phyloP scores from a whole-genome alignment of 2,329 filamentous ascomycete species.

The Metarhizium album region DNA sequence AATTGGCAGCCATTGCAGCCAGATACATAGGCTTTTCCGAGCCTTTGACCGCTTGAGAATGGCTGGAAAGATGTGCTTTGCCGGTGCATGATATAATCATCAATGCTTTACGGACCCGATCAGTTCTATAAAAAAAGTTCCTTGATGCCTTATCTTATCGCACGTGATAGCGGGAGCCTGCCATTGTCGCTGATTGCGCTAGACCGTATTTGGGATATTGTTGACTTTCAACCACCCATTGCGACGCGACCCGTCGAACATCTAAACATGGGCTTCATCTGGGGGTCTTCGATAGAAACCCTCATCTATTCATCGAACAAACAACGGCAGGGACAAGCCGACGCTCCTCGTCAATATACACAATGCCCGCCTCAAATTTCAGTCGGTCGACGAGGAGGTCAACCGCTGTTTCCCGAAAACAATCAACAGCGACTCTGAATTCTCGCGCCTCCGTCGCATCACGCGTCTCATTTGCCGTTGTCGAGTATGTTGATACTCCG shows the following conservation, averaged over 20 bases:
- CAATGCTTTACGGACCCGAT: not conserved
- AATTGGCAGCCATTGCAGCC: constrained; percentile 18
- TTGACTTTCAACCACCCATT: constrained; percentile 18
- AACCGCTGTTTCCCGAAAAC: constrained; percentile 28
- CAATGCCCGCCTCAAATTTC: constrained; percentile 41
- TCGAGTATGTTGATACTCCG: constrained; percentile 67
- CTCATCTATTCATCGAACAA: not conserved
- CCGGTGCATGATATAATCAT: no score
- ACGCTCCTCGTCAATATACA: not conserved
- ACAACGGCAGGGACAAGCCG: not conserved
- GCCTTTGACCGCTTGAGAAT: not conserved
- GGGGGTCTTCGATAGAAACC: not conserved
- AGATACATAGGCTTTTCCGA: not conserved
- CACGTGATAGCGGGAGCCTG: constrained; percentile 21
- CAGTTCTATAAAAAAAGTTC: not conserved
- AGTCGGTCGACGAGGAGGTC: constrained; percentile 36
- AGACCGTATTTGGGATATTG: constrained; percentile 21
- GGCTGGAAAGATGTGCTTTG: not conserved
- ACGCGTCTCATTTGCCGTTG: constrained; percentile 42
- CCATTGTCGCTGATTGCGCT: constrained; percentile 10
- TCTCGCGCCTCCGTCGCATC: constrained; percentile 36
- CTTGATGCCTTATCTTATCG: constrained; percentile 17
- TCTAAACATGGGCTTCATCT: constrained; percentile 15
- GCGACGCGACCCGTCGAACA: constrained; percentile 12
- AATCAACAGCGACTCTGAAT: constrained; percentile 24